These are phyloP conservation scores for Austroboletus novae-zelandiae DNA, from an alignment of 1,284 basidiomycete species.

Conservation along the genomic window DNA sequence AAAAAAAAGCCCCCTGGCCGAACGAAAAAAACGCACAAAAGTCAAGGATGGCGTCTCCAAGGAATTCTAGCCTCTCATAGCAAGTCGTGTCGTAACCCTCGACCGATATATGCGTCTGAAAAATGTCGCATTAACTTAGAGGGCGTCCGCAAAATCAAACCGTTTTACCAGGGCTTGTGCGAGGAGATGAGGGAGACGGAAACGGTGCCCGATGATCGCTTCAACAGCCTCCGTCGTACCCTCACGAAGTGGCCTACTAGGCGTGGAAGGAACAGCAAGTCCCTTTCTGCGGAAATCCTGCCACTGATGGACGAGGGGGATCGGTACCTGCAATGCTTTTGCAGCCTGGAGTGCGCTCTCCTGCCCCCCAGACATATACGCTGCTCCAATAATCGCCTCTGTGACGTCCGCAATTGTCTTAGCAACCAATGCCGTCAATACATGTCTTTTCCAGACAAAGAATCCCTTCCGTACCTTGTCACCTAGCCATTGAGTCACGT, in stretches of 20 bases:
- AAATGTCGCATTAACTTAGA: conserved; percentile 6
- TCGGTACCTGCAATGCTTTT: conserved; percentile 60
- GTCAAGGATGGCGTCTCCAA: conserved; percentile 81
- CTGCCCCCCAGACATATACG: conserved; percentile 66
- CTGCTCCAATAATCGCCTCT: conserved; percentile 80
- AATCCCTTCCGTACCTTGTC: conserved; percentile 58
- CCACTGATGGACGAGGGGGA: conserved; percentile 63
- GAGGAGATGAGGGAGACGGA: conserved; percentile 60
- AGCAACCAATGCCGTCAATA: conserved; percentile 13
- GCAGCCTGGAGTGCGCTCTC: conserved; percentile 60
- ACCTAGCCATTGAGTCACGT: conserved; percentile 58
- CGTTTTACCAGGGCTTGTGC: conserved; percentile 64
- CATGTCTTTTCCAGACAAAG: conserved; percentile 2
- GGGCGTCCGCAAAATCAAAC: not conserved
- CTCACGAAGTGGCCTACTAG: conserved; percentile 41
- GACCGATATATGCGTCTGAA: conserved; percentile 63
- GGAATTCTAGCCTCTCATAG: conserved; percentile 76
- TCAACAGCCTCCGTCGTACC: conserved; percentile 57
- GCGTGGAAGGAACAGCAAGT: conserved; percentile 39
- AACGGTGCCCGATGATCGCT: conserved; percentile 56
- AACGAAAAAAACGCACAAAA: conserved; percentile 52
- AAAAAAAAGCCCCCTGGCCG: not conserved
- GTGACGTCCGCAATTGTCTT: conserved; percentile 80
- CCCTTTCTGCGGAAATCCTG: conserved; percentile 61
- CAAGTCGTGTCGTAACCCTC: conserved; percentile 52